Evolutionary conservation across 2,329 filamentous ascomycete species (phyloP).

Genomic region (Westerdykella sp.): DNA sequence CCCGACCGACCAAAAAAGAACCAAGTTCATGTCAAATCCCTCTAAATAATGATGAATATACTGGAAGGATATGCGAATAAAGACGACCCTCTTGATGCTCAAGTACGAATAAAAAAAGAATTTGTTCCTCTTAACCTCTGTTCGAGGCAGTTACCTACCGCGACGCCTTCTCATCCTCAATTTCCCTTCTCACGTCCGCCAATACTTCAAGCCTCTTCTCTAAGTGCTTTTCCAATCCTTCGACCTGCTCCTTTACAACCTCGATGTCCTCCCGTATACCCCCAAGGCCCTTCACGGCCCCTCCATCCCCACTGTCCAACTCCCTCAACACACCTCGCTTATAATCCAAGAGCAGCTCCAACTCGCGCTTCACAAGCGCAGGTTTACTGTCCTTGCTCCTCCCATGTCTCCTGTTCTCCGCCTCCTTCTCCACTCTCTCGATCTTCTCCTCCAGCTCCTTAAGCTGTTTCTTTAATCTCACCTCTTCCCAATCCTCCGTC

Average conservation of each 20-base stretch:
- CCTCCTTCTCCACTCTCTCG: constrained; percentile 68
- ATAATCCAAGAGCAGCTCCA: constrained; percentile 91
- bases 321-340: constrained; percentile 76
- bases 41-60: too few relatives aligned
- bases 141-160: constrained; percentile 1
- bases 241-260: constrained; percentile 89
- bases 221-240: constrained; percentile 79
- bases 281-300: constrained; percentile 59
- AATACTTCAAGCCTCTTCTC: constrained; percentile 68
- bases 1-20: too few relatives aligned
- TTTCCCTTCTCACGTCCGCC: constrained; percentile 69
- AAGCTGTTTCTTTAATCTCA: constrained; percentile 86
- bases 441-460: constrained; percentile 85
- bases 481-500: constrained; percentile 95
- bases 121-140: too few relatives aligned
- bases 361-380: constrained; percentile 85
- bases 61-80: too few relatives aligned
- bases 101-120: too few relatives aligned
- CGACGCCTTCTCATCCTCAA: constrained; percentile 75
- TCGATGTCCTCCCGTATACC: constrained; percentile 78
- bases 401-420: constrained; percentile 51
- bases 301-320: constrained; percentile 65
- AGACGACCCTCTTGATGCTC: too few relatives aligned
- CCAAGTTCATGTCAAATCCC: too few relatives aligned
- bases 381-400: constrained; percentile 69